A percentile compares a stretch with the other conserved stretches of the same genome.
Evolutionary conservation across 768 basidiomycete species (phyloP).

Genomic region (Gymnopilus dilepis): DNA sequence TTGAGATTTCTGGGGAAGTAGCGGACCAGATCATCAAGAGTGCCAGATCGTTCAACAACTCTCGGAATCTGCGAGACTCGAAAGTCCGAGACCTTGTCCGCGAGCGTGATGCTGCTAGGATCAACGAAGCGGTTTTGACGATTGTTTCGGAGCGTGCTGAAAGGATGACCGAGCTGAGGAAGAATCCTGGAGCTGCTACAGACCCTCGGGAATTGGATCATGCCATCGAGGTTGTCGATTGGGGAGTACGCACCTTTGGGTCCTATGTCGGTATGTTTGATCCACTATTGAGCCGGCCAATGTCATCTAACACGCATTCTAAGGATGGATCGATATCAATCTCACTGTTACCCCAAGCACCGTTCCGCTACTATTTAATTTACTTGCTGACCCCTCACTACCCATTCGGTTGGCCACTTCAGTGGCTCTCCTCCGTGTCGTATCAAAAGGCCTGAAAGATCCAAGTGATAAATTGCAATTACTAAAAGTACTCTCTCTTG

Average conservation of each 20-base stretch:
- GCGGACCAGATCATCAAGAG: constrained; percentile 93
- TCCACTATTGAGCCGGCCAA: too few species aligned
- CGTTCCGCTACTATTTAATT: constrained; percentile 80
- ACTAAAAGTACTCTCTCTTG: constrained; percentile 86
- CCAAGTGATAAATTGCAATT: constrained; percentile 88
- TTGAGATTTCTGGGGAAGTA: constrained; percentile 97
- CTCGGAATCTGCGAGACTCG: constrained; percentile 80
- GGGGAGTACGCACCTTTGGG: constrained; percentile 90
- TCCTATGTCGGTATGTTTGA: constrained; percentile 86
- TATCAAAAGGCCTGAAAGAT: constrained; percentile 94
- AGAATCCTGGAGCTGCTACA: constrained; percentile 45
- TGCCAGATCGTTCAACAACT: constrained; percentile 72
- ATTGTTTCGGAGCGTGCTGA: constrained; percentile 76
- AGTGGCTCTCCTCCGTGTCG: constrained; percentile 78
- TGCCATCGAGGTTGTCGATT: constrained; percentile 82
- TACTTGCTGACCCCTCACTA: constrained; percentile 79
- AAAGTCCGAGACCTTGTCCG: constrained; percentile 89
- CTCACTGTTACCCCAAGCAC: constrained; percentile 92
- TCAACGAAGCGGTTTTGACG: constrained; percentile 88
- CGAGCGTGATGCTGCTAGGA: constrained; percentile 82
- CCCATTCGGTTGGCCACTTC: constrained; percentile 86
- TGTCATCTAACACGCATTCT: constrained; percentile 1
- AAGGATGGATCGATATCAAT: constrained; percentile 98
- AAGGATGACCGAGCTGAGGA: constrained; percentile 56
- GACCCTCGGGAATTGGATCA: constrained; percentile 60